Evolutionary conservation across 352 stramenopile genomes (phyloP).

Genomic region (Phytophthora agathidicida): DNA sequence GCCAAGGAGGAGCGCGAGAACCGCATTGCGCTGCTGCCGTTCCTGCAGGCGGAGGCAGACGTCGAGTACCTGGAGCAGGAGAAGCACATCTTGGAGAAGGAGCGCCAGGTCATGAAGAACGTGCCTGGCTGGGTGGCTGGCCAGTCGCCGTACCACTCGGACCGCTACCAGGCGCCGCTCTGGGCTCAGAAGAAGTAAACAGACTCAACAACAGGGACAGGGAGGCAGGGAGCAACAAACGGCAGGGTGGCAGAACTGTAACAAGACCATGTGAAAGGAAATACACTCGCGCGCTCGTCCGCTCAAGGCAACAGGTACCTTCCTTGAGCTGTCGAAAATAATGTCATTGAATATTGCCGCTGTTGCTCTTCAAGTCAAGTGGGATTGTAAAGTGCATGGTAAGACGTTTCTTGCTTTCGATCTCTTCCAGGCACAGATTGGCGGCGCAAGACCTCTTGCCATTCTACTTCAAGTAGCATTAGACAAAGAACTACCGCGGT

Average conservation of each 20-base stretch:
- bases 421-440: conserved; percentile 1
- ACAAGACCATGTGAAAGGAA: conserved; percentile 35
- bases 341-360: conserved; percentile 25
- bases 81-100: conserved; percentile 88
- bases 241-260: conserved; percentile 17
- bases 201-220: neutral
- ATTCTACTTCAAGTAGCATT: conserved; percentile 26
- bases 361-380: conserved; percentile 12
- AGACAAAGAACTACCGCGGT: conserved; percentile 3
- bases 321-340: conserved; percentile 16
- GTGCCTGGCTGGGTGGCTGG: conserved; percentile 92
- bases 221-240: conserved; percentile 1
- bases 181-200: conserved; percentile 82
- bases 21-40: conserved; percentile 92
- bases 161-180: conserved; percentile 79
- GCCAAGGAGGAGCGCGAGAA: conserved; percentile 91
- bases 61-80: conserved; percentile 88
- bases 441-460: conserved; percentile 1
- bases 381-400: conserved; percentile 8
- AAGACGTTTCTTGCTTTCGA: conserved; percentile 20
- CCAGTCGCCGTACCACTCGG: conserved; percentile 90
- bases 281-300: conserved; percentile 17
- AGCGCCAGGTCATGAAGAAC: conserved; percentile 96
- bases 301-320: conserved; percentile 9
- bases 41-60: conserved; percentile 97